Base-by-base conservation (phyloP, 352 stramenopile genomes). In the Globisporangium orthogonon region DNA sequence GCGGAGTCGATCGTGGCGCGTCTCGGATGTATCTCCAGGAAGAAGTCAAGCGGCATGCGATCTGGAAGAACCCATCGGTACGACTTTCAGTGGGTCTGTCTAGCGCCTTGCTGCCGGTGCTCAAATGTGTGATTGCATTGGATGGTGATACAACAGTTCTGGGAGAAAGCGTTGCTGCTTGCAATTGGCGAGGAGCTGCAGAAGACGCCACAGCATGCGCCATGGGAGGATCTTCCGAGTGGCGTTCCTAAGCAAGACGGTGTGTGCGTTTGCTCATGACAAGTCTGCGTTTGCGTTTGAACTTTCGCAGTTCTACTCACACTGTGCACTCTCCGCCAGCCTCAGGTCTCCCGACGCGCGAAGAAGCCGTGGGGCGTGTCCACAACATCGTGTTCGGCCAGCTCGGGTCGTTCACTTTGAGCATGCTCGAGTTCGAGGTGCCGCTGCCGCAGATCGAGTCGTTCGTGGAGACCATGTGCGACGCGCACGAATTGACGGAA, bases 321-420 rank as follows among this genome's bases (percentile, higher is more conserved):
- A 28, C 18, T 9, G 10, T 23, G 6, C 7, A 18, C 7, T 40
- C 13, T 29, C 3, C n/a, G 2, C 13, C 37, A 28, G 11, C 37
- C 3, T 11, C 57, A 80, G 78, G 71, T 3, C 43, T 87, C 0
- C 69, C 74, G 23, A 87, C 78, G 15, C 82, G 84, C 29, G 78
- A 94, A 72, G 84, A 94, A 60, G 84, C 84, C 18, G 84, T 94
- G 40, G 79, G 71, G 28, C 80, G 79, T 9, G 82, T 94, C 18
- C 84, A 94, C 74, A 94, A 94, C 55, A 94, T 94, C 46, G 81
- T 94, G 56, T 94, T 94, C 54, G 84, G 84, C 2, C 84, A 94
- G 62, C 53, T 92, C 4, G 84, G 82, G 2, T 94, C 82, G 28
- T 94, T 92, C 62, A 94, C 82, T 7, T 55, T 94, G 51, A 94